Conservation (phyloP, 768 basidiomycete genomes). For the Leucogyrophana mollusca region DNA sequence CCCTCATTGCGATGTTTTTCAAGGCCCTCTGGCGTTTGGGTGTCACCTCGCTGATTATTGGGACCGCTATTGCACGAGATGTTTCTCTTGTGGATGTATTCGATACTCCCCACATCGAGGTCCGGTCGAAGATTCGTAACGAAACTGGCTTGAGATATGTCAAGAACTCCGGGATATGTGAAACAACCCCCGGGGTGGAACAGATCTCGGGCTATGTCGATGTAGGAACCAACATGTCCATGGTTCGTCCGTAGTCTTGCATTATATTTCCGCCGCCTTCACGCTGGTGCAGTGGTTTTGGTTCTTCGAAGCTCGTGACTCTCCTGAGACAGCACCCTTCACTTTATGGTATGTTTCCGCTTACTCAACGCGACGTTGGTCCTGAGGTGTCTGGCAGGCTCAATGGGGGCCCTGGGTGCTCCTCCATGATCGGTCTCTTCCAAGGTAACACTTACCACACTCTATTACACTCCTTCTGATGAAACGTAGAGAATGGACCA, state of each 20-base stretch:
- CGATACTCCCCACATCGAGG: neutral
- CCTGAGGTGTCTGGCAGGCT: constrained; percentile 33
- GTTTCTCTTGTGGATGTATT: neutral
- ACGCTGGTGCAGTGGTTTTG: constrained; percentile 57
- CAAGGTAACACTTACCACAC: constrained; percentile 38
- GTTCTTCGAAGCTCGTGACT: constrained; percentile 66
- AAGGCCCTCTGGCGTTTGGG: neutral
- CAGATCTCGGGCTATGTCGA: constrained; percentile 66
- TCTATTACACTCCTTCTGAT: neutral
- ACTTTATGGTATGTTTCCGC: constrained; percentile 50
- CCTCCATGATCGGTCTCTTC: constrained; percentile 65
- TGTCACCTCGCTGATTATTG: constrained; percentile 1
- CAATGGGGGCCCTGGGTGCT: constrained; percentile 63
- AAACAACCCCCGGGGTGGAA: constrained; percentile 58
- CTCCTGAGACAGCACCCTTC: constrained; percentile 62
- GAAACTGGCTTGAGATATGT: constrained; percentile 45
- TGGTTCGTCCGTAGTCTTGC: constrained; percentile 34
- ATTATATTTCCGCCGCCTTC: neutral
- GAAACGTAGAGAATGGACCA: constrained; percentile 55
- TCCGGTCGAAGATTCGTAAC: constrained; percentile 17
- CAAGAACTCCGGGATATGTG: constrained; percentile 59
- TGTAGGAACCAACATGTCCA: constrained; percentile 55
- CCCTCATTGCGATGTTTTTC: constrained; percentile 12
- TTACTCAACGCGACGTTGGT: constrained; percentile 1
- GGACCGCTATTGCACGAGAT: neutral